A percentile compares a stretch with the other conserved stretches of the same genome.
Evolutionary conservation across 2,329 filamentous ascomycete species (phyloP).

Genomic region (Immersiporthe knoxdaviesiana): DNA sequence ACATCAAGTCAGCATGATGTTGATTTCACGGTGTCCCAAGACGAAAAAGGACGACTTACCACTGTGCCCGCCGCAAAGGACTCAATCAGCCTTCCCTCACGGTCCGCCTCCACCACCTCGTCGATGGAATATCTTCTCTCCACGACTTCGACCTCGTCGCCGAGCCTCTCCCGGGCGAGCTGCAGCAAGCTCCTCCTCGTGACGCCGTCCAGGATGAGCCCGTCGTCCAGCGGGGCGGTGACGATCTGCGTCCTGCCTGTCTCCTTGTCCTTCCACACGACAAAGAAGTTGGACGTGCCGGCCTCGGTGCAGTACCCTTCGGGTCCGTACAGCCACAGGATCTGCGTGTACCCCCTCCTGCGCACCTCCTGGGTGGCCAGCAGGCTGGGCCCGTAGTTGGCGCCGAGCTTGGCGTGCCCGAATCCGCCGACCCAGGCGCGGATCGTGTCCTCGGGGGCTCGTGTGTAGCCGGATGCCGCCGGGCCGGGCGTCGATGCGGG

Average conservation of each 20-base stretch:
- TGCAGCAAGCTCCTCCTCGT: conserved; percentile 82
- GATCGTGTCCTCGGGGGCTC: conserved; percentile 77
- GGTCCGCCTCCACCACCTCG: conserved; percentile 72
- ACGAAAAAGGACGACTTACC: conserved; percentile 51
- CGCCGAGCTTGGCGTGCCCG: conserved; percentile 88
- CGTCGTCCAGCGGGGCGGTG: conserved; percentile 81
- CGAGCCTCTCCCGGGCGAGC: conserved; percentile 67
- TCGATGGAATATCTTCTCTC: conserved; percentile 83
- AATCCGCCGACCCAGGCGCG: conserved; percentile 94
- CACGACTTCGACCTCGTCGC: conserved; percentile 67
- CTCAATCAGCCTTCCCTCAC: conserved; percentile 79
- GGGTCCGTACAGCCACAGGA: conserved; percentile 88
- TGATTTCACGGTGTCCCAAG: neutral
- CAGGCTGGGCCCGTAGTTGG: conserved; percentile 88
- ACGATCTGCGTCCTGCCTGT: conserved; percentile 68
- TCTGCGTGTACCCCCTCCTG: conserved; percentile 77
- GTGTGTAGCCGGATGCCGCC: conserved; percentile 76
- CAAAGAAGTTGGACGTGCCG: conserved; percentile 89
- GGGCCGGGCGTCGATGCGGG: conserved; percentile 53
- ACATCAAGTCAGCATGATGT: conserved; percentile 30
- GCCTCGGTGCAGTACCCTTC: conserved; percentile 85
- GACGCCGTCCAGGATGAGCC: conserved; percentile 85
- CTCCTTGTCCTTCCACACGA: conserved; percentile 72
- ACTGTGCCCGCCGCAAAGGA: conserved; percentile 88
- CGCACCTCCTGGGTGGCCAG: conserved; percentile 77